A percentile compares a stretch with the other conserved stretches of the same genome.
Conservation (phyloP, 768 basidiomycete species). For the Boletus sp. region DNA sequence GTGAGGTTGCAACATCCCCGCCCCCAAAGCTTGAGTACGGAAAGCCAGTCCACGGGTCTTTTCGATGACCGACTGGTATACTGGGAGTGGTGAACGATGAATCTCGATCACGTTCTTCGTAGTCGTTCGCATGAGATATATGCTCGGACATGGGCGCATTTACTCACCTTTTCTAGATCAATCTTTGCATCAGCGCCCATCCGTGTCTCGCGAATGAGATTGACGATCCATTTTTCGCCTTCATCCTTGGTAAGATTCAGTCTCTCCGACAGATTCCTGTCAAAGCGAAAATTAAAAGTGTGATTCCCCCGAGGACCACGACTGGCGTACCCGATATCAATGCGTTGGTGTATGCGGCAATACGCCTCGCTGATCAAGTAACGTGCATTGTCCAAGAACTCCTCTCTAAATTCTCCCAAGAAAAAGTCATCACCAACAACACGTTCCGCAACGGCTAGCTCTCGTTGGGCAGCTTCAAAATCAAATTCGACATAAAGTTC, state of each 20-base stretch:
- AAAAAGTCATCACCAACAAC: conserved; percentile 94
- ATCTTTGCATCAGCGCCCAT: conserved; percentile 98
- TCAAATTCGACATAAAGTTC: conserved; percentile 95
- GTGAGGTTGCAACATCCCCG: conserved; percentile 56
- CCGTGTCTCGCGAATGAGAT: conserved; percentile 95
- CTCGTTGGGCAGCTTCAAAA: conserved; percentile 89
- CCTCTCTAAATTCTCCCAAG: conserved; percentile 84
- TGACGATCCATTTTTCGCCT: conserved; percentile 99
- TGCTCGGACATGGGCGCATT: neutral
- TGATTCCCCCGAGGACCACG: neutral
- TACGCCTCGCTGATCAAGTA: conserved; percentile 97
- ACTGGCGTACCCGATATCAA: conserved; percentile 71
- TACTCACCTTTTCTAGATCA: conserved; percentile 83
- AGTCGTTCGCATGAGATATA: conserved; percentile 8
- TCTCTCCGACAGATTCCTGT: conserved; percentile 87
- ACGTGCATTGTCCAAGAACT: conserved; percentile 95
- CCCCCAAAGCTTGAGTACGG: conserved; percentile 86
- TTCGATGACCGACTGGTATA: conserved; percentile 94
- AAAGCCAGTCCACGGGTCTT: conserved; percentile 91
- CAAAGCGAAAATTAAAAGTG: neutral
- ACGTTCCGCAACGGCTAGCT: conserved; percentile 72
- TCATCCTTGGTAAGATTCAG: conserved; percentile 93
- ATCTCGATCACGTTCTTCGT: conserved; percentile 95
- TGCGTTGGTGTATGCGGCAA: conserved; percentile 93
- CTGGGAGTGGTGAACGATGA: conserved; percentile 81